A percentile compares a stretch with the other conserved stretches of the same genome.
Evolutionary conservation across 345 rosid genomes (phyloP).

Genomic region (Crucihimalaya himalaica): DNA sequence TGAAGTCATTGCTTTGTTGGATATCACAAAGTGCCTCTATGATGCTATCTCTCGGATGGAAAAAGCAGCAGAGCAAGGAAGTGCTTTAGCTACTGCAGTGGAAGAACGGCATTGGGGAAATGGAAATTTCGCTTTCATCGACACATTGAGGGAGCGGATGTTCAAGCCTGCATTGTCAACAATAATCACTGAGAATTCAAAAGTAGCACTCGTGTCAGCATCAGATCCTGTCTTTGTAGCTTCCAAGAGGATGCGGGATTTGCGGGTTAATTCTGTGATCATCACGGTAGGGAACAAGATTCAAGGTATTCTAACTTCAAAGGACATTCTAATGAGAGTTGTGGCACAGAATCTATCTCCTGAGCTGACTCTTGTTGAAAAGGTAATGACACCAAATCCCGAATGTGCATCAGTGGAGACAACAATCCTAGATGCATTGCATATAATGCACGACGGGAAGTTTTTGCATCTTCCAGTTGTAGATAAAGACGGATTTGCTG

Average conservation of each 20-base stretch:
- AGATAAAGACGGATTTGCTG: conserved; percentile 72
- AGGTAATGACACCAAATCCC: conserved; percentile 95
- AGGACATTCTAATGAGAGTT: conserved; percentile 93
- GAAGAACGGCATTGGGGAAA: conserved; percentile 92
- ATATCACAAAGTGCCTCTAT: conserved; percentile 89
- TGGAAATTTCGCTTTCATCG: conserved; percentile 64
- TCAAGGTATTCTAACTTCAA: conserved; percentile 89
- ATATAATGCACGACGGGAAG: conserved; percentile 94
- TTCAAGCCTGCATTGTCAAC: conserved; percentile 90
- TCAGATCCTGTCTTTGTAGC: conserved; percentile 91
- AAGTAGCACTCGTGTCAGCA: conserved; percentile 69
- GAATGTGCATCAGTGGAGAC: conserved; percentile 81
- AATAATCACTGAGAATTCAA: conserved; percentile 69
- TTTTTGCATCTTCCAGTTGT: conserved; percentile 94
- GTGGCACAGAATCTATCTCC: conserved; percentile 97
- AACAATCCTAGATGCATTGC: conserved; percentile 87
- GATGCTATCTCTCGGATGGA: conserved; percentile 96
- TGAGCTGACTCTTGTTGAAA: conserved; percentile 82
- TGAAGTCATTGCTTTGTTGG: conserved; percentile 92
- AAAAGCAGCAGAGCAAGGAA: conserved; percentile 93
- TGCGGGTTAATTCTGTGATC: conserved; percentile 75
- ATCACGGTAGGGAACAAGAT: conserved; percentile 64
- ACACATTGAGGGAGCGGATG: conserved; percentile 88
- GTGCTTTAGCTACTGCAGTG: conserved; percentile 90
- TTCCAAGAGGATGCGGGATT: conserved; percentile 79